Conservation (phyloP, 805 yeast genomes). For the Starmerella roubikii region DNA sequence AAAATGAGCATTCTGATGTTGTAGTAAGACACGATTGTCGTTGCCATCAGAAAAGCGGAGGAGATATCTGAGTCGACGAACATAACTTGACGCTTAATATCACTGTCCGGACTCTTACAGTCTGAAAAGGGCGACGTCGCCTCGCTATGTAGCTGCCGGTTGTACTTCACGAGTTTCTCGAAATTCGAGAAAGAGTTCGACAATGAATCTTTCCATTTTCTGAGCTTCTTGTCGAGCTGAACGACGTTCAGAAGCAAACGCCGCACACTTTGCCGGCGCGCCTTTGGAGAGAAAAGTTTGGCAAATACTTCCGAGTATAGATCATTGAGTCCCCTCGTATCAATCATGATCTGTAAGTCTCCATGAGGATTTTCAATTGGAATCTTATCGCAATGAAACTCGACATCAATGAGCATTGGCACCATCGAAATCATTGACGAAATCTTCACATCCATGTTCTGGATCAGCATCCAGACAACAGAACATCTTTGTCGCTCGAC, state of each 20-base stretch:
- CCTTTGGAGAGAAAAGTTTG: constrained; percentile 13
- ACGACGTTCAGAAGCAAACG: constrained; percentile 11
- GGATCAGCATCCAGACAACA: constrained; percentile 39
- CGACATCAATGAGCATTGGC: constrained; percentile 28
- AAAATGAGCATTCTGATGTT: constrained; percentile 14
- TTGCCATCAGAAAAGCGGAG: too few species aligned
- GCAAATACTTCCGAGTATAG: constrained; percentile 13
- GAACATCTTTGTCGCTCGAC: constrained; percentile 31
- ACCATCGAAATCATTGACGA: constrained; percentile 38
- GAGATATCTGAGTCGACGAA: background rate
- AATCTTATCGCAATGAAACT: constrained; percentile 1
- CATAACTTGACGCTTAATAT: background rate
- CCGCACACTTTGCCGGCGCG: constrained; percentile 8
- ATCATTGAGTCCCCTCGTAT: constrained; percentile 5
- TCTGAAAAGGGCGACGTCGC: background rate
- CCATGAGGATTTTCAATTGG: background rate
- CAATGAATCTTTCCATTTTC: constrained; percentile 12
- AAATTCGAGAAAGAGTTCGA: constrained; percentile 3
- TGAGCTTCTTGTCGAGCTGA: constrained; percentile 11
- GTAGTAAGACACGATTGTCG: constrained; percentile 10
- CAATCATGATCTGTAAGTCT: constrained; percentile 3
- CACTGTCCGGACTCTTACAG: background rate
- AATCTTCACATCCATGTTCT: constrained; percentile 33
- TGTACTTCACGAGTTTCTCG: background rate
- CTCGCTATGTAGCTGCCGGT: background rate